Base-by-base conservation (phyloP, 768 basidiomycete genomes). In the Leccinum disarticulatum region DNA sequence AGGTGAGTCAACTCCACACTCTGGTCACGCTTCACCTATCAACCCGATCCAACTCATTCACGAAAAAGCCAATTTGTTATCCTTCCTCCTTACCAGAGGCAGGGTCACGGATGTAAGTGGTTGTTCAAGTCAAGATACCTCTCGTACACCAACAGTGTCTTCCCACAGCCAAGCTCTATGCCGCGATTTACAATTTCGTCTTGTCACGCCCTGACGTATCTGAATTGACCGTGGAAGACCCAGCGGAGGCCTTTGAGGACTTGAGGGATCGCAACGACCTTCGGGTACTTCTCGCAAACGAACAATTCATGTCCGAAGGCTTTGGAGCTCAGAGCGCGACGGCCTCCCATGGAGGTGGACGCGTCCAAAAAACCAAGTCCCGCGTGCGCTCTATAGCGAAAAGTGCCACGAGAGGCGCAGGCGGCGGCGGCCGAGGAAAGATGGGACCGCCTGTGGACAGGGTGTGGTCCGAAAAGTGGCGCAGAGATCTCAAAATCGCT, bases 181-280 rank as follows among this genome's bases (percentile, higher is more conserved):
- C 78, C 49, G 86, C 93, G 1, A 87, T 94, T 55, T 96, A 95
- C 76, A 81, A 86, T 68, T 83, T 91, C 68, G 82, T 91, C 19
- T 72, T 90, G 47, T 76, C 81, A 14, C 83, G 82, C 52, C 79
- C 87, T 2, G 77, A 83, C 53, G 84, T 96, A 41, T 87, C 90
- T n/a, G 96, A 98, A 73, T 77, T 98, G 46, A 97, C 95, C 1
- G 91, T 99, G 22, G 97, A 99, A 76, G 97, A 99, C 72, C 97
- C 97, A 1, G 94, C 94, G 0, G 97, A 99, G 76, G 91, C 93
- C 10, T 98, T 99, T 69, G 96, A 98, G 72, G 97, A 98, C 72
- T 81, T 98, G 47, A 81, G 96, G 35, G 97, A 98, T 76, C 88
- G 92, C 56, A 91, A 90, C 64, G 97, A 99, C 72, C 80, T 98